These are phyloP conservation scores for Colletotrichum chlorophyti DNA, from an alignment of 2,329 filamentous ascomycete species.

Conservation along the genomic window DNA sequence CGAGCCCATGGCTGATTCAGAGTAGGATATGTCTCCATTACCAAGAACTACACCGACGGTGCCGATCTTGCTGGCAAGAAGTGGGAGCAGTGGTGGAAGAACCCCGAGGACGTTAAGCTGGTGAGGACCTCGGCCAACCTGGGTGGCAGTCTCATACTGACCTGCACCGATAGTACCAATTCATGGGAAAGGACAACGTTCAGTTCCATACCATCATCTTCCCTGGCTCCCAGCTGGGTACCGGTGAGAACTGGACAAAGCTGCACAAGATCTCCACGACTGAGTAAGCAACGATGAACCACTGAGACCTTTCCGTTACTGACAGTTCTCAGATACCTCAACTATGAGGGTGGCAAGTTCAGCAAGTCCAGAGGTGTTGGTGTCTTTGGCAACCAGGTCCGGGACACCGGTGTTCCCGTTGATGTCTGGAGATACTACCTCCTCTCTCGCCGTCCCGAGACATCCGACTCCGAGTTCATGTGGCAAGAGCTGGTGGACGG, in stretches of 20 bases:
- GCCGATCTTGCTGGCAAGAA: slow-evolving; percentile 59
- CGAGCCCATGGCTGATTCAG: not conserved
- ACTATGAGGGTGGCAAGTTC: slow-evolving; percentile 91
- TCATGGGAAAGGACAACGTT: slow-evolving; percentile 78
- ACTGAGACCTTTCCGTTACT: not conserved
- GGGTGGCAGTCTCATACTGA: not conserved
- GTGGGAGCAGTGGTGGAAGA: slow-evolving; percentile 95
- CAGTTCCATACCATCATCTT: slow-evolving; percentile 92
- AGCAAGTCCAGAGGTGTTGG: slow-evolving; percentile 89
- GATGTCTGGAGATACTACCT: slow-evolving; percentile 97
- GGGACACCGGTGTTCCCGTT: slow-evolving; percentile 81
- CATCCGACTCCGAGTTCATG: slow-evolving; percentile 86
- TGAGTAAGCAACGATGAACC: slow-evolving; percentile 51
- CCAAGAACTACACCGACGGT: slow-evolving; percentile 79
- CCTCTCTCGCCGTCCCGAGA: slow-evolving; percentile 83
- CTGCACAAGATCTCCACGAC: slow-evolving; percentile 88
- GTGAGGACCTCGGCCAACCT: not conserved
- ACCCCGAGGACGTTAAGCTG: slow-evolving; percentile 84
- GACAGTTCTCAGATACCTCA: slow-evolving; percentile 63
- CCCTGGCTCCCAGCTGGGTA: slow-evolving; percentile 85
- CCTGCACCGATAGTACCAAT: slow-evolving; percentile 72
- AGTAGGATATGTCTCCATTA: slow-evolving; percentile 92
- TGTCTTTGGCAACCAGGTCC: slow-evolving; percentile 89
- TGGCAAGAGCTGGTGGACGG: slow-evolving; percentile 82
- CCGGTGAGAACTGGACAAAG: slow-evolving; percentile 86